Evolutionary conservation across 176 grass and related monocot genomes (phyloP), one percentile per base, ranked within the genome.

Genomic region (Oryza longistaminata): DNA sequence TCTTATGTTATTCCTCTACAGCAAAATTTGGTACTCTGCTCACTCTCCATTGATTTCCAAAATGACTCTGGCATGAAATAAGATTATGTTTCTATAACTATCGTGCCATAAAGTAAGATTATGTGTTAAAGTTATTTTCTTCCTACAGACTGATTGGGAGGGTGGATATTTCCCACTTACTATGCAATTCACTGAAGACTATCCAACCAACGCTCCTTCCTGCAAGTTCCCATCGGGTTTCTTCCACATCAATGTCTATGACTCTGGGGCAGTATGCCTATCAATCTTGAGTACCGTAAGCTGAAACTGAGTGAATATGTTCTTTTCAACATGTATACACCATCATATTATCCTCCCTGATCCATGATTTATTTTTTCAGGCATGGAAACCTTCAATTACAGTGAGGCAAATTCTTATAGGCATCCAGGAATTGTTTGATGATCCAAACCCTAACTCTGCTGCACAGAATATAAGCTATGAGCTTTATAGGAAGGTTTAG

Each of bases 371-470:
- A 0, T 46, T 0, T 17, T 1, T 17, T 14, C 89, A 98, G 93
- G 93, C 66, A 60, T 95, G 96, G 93, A 98, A 94, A 68, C 85
- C 95, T 21, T 92, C 91, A 42, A 95, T 95, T 45, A 93, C 93
- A 8, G 93, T 95, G 80, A 93, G 85, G 71, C 95, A 98, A 73
- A 91, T 98, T 68, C 81, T 98, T 42, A 25, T 98, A 31, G 93
- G 95, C 43, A 95, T 95, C 85, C 95, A 98, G 50, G 93, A 98
- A 64, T 58, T 95, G 69, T 52, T 98, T 61, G 95, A 98, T 81
- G 39, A 88, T 45, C 93, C 95, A 1, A 98, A 95, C 83, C 91
- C 91, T 42, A 66, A 75, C 22, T 90, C 90, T 3, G 62, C 91
- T 49, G 96, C 96, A 21, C 95, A 95, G 74, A 74, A 82, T 60